Evolutionary conservation across 371 early-diverging fungal species (phyloP).

Genomic region (Choanephora cucurbitarum): DNA sequence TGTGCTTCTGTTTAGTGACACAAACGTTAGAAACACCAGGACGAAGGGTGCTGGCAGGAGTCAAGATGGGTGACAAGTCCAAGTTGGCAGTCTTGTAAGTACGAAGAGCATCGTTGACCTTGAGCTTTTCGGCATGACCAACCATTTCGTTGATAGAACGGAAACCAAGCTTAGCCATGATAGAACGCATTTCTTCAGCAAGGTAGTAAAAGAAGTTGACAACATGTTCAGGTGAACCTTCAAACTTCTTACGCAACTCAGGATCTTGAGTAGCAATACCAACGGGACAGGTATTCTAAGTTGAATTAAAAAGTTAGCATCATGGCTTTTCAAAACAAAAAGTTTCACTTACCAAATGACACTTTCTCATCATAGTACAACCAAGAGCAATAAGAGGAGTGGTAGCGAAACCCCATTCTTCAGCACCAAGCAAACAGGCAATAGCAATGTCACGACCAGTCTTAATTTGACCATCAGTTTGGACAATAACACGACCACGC

Average conservation of each 20-base stretch:
- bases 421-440: slow-evolving; percentile 95
- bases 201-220: slow-evolving; percentile 97
- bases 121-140: slow-evolving; percentile 84
- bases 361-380: slow-evolving; percentile 93
- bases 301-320: not conserved
- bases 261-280: slow-evolving; percentile 98
- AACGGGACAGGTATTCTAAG: slow-evolving; percentile 96
- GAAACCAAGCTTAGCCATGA: slow-evolving; percentile 95
- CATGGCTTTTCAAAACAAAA: no score
- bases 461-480: slow-evolving; percentile 97
- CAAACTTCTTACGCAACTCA: slow-evolving; percentile 90
- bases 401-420: slow-evolving; percentile 98
- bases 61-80: slow-evolving; percentile 86
- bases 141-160: slow-evolving; percentile 94
- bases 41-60: slow-evolving; percentile 85
- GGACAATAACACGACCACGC: slow-evolving; percentile 92
- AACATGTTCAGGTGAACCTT: slow-evolving; percentile 92
- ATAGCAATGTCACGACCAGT: slow-evolving; percentile 95
- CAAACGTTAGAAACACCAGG: slow-evolving; percentile 85
- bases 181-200: slow-evolving; percentile 88
- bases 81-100: slow-evolving; percentile 86
- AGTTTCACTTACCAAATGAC: slow-evolving; percentile 49
- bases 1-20: slow-evolving; percentile 84
- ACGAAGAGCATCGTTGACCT: slow-evolving; percentile 68
- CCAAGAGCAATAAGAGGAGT: slow-evolving; percentile 97